phyloP scores from a whole-genome alignment of 768 basidiomycete species.

The Leccinellum albellum region DNA sequence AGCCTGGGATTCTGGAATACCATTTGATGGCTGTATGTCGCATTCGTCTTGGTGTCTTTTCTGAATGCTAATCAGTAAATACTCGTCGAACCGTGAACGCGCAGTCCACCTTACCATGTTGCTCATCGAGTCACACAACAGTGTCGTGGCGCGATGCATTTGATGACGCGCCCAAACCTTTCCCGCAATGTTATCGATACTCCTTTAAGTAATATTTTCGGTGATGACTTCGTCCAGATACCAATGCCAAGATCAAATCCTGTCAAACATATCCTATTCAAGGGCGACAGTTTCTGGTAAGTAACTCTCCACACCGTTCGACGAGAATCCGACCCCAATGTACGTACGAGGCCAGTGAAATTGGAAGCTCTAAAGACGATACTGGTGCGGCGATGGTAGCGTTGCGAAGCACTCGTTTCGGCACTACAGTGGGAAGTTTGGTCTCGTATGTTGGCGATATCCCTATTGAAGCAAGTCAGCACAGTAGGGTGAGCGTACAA shows the following conservation, averaged over 20 bases:
- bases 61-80: neutral
- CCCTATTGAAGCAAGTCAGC: slow-evolving; percentile 73
- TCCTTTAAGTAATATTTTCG: neutral
- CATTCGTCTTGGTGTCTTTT: neutral
- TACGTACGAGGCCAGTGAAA: neutral
- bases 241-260: neutral
- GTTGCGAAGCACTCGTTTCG: slow-evolving; percentile 74
- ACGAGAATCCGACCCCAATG: neutral
- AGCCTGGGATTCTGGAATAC: neutral
- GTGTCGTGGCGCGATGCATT: neutral
- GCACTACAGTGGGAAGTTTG: slow-evolving; percentile 44
- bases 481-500: slow-evolving; percentile 55
- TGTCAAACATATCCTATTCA: neutral
- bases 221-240: neutral
- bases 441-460: slow-evolving; percentile 52
- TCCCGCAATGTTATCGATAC: neutral
- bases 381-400: slow-evolving; percentile 86
- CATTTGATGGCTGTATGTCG: neutral
- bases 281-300: neutral
- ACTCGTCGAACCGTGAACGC: neutral
- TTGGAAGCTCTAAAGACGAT: slow-evolving; percentile 92
- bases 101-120: neutral
- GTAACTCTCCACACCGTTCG: neutral
- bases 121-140: neutral
- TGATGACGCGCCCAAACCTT: neutral